Conservation (phyloP, 352 stramenopile genomes). For the Blastocystis hominis region DNA sequence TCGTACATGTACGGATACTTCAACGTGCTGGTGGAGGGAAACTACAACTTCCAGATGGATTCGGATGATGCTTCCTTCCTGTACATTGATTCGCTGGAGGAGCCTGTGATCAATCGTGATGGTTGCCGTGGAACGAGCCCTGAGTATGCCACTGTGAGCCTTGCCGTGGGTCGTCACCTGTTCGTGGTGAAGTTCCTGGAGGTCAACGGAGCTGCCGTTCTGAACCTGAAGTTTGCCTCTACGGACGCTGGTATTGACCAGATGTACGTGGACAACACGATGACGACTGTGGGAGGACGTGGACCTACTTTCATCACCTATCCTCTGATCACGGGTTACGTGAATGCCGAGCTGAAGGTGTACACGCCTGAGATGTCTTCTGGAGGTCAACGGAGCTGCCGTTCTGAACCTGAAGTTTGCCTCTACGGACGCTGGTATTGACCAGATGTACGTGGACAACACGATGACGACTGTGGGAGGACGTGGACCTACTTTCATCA, state of each 20-base stretch:
- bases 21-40: background rate
- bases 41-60: conserved; percentile 31
- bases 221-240: background rate
- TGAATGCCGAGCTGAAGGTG: background rate
- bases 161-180: conserved; percentile 25
- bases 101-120: conserved; percentile 45
- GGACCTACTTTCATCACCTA: conserved; percentile 56
- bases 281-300: conserved; percentile 51
- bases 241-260: background rate
- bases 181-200: conserved; percentile 53
- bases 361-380: background rate
- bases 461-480: conserved; percentile 15
- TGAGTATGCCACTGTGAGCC: background rate
- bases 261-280: background rate
- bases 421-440: background rate
- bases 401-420: background rate
- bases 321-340: conserved; percentile 18
- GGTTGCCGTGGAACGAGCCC: conserved; percentile 38
- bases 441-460: background rate
- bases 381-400: conserved; percentile 37
- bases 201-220: conserved; percentile 10
- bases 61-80: conserved; percentile 56
- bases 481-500: conserved; percentile 51
- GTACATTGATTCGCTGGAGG: conserved; percentile 23
- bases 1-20: conserved; percentile 49